These are phyloP conservation scores for Wickerhamiella pararugosa DNA, from an alignment of 1,139 yeast species.

Conservation along the genomic window DNA sequence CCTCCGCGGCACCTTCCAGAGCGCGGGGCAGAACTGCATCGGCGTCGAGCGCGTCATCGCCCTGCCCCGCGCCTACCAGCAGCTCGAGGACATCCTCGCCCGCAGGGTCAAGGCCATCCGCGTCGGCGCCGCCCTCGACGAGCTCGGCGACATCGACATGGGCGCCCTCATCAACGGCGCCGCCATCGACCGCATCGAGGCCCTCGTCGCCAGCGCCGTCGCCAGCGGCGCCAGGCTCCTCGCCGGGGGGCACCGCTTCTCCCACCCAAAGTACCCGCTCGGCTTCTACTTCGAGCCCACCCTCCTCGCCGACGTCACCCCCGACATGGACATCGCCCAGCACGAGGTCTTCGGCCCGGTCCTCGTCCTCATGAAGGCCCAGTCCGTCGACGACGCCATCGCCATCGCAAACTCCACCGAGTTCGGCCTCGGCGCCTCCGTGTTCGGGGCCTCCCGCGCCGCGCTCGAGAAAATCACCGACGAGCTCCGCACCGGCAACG, in stretches of 20 bases:
- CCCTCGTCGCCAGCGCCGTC: slow-evolving; percentile 58
- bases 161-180: slow-evolving; percentile 85
- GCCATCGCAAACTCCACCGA: slow-evolving; percentile 73
- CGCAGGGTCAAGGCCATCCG: slow-evolving; percentile 47
- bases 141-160: slow-evolving; percentile 75
- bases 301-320: slow-evolving; percentile 62
- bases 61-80: slow-evolving; percentile 44
- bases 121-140: slow-evolving; percentile 79
- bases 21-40: slow-evolving; percentile 94
- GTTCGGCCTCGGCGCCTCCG: slow-evolving; percentile 83
- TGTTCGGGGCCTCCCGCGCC: slow-evolving; percentile 51
- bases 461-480: slow-evolving; percentile 47
- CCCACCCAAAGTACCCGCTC: slow-evolving; percentile 85
- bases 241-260: slow-evolving; percentile 62
- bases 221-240: slow-evolving; percentile 64
- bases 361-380: slow-evolving; percentile 61
- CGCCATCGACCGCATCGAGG: slow-evolving; percentile 52
- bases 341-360: slow-evolving; percentile 93
- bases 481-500: slow-evolving; percentile 64
- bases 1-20: slow-evolving; percentile 89
- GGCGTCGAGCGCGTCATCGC: slow-evolving; percentile 91
- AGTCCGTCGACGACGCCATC: slow-evolving; percentile 49
- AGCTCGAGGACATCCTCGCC: slow-evolving; percentile 40
- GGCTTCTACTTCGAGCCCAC: slow-evolving; percentile 93
- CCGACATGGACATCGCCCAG: slow-evolving; percentile 63